Evolutionary conservation across 2,329 filamentous ascomycete genomes (phyloP).

Genomic region (Hymenoscyphus infarciens): DNA sequence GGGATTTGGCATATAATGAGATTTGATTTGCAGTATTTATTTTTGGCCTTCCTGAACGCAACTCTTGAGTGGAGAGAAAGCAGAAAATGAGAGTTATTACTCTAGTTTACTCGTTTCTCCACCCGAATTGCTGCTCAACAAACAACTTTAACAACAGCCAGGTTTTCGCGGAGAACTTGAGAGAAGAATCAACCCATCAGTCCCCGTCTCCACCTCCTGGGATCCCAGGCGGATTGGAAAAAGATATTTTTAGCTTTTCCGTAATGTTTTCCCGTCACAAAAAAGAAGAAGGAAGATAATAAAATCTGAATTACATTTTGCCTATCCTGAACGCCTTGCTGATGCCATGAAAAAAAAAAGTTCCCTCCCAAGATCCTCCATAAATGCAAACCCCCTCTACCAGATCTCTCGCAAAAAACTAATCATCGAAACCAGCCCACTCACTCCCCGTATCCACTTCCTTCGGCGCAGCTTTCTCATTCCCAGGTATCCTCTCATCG

Average conservation of each 20-base stretch:
- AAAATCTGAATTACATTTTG: background rate
- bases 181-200: too few relatives aligned
- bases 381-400: background rate
- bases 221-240: too few relatives aligned
- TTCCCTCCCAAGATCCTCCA: background rate
- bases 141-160: too few relatives aligned
- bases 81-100: too few relatives aligned
- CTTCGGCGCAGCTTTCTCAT: slow-evolving; percentile 39
- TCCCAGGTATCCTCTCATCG: slow-evolving; percentile 71
- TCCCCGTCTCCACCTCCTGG: too few relatives aligned
- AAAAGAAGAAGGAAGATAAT: too few relatives aligned
- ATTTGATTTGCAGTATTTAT: background rate
- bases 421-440: slow-evolving; percentile 35
- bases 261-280: too few relatives aligned
- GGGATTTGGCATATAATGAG: background rate
- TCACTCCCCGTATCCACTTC: slow-evolving; percentile 39
- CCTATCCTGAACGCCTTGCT: slow-evolving; percentile 14
- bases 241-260: too few relatives aligned
- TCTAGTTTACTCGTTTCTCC: too few relatives aligned
- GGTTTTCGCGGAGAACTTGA: too few relatives aligned
- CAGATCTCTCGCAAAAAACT: background rate
- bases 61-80: too few relatives aligned
- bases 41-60: background rate
- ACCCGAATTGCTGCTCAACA: too few relatives aligned
- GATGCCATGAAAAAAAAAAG: background rate